phyloP scores from a whole-genome alignment of 2,329 filamentous ascomycete species.

The Falciphora oryzae region DNA sequence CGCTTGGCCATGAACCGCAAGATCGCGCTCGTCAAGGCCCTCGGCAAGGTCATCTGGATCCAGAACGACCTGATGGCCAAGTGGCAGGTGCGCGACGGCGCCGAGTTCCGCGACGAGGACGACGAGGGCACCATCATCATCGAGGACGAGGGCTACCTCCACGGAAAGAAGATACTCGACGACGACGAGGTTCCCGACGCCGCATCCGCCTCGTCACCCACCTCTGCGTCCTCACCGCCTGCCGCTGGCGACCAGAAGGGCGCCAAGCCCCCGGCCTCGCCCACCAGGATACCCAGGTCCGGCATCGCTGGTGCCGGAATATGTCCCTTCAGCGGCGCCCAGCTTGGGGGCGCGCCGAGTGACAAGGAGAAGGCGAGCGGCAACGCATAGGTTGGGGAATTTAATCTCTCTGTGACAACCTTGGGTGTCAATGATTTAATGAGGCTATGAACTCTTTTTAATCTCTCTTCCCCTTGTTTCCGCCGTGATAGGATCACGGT shows the following conservation, averaged over 20 bases:
- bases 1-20: constrained; percentile 61
- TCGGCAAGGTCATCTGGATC: constrained; percentile 81
- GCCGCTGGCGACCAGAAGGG: neutral
- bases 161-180: constrained; percentile 54
- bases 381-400: neutral
- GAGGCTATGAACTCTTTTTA: neutral
- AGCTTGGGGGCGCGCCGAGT: neutral
- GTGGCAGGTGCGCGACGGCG: constrained; percentile 68
- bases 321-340: constrained; percentile 5
- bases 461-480: neutral
- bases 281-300: constrained; percentile 7
- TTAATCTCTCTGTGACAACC: neutral
- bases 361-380: neutral
- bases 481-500: neutral
- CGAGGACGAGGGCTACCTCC: constrained; percentile 58
- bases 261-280: neutral
- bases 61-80: constrained; percentile 84
- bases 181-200: constrained; percentile 28
- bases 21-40: constrained; percentile 66
- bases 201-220: constrained; percentile 6
- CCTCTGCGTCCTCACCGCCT: neutral
- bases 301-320: neutral
- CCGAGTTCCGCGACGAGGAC: constrained; percentile 47
- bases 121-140: constrained; percentile 27
- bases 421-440: neutral